A percentile compares a stretch with the other conserved stretches of the same genome.
phyloP scores from a whole-genome alignment of 148 eudicot species.

The Persicaria tinctoria region DNA sequence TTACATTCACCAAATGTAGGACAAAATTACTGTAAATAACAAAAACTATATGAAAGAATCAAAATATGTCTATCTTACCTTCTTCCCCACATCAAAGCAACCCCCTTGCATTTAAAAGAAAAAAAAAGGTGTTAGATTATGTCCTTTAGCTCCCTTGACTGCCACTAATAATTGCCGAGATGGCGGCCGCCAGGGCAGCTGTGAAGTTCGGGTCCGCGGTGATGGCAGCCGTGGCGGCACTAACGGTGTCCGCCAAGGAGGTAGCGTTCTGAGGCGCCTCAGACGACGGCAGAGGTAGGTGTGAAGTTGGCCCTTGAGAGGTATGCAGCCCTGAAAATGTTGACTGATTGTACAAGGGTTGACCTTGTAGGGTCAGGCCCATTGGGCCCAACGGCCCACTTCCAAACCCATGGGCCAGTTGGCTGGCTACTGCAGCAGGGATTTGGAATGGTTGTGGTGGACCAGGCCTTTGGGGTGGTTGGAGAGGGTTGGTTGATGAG shows the following conservation, averaged over 20 bases:
- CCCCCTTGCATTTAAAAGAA: neutral
- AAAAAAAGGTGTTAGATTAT: neutral
- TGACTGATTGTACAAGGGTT: slow-evolving; percentile 48
- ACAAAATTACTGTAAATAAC: neutral
- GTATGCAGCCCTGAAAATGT: slow-evolving; percentile 74
- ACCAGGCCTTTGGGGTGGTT: slow-evolving; percentile 37
- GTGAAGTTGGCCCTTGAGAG: slow-evolving; percentile 12
- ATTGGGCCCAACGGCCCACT: neutral
- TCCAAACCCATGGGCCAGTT: slow-evolving; percentile 19
- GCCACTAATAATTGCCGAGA: slow-evolving; percentile 61
- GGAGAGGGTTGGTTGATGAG: slow-evolving; percentile 17
- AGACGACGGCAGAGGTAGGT: slow-evolving; percentile 12
- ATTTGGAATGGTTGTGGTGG: slow-evolving; percentile 32
- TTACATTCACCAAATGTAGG: neutral
- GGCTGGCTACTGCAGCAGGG: slow-evolving; percentile 32
- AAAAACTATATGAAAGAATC: neutral
- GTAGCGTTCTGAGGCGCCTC: slow-evolving; percentile 21
- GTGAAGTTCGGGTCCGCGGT: slow-evolving; percentile 79
- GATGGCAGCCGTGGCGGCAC: slow-evolving; percentile 78
- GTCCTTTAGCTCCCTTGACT: slow-evolving; percentile 17
- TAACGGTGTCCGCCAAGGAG: slow-evolving; percentile 38
- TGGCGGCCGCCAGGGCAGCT: slow-evolving; percentile 80
- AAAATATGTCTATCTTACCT: neutral
- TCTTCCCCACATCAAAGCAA: neutral
- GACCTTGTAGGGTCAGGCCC: slow-evolving; percentile 29